A percentile compares a stretch with the other conserved stretches of the same genome.
Evolutionary conservation across 108 stramenopile species (phyloP).

Genomic region (Skeletonema tropicum): DNA sequence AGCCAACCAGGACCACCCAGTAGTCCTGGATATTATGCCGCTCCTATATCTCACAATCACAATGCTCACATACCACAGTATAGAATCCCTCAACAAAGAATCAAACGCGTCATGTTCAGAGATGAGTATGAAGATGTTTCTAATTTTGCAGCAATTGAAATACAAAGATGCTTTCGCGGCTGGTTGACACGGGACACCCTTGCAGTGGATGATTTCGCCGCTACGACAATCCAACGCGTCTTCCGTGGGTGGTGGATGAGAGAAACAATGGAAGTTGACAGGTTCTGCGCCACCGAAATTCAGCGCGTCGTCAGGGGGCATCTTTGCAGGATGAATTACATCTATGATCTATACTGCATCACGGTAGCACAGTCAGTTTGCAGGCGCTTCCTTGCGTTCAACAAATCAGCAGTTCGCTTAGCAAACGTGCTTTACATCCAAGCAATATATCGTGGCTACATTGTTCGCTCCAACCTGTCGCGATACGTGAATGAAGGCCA

Average conservation of each 20-base stretch:
- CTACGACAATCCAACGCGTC: constrained; percentile 67
- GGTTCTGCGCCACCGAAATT: constrained; percentile 72
- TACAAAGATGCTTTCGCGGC: constrained; percentile 52
- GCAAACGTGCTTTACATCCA: constrained; percentile 65
- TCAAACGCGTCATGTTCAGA: constrained; percentile 39
- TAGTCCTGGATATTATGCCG: not conserved
- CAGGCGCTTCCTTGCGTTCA: constrained; percentile 52
- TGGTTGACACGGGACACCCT: constrained; percentile 41
- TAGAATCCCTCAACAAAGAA: not conserved
- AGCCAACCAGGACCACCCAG: not conserved
- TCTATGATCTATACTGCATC: constrained; percentile 54
- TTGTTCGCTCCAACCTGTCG: constrained; percentile 42
- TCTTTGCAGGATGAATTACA: constrained; percentile 41
- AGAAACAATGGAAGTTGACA: constrained; percentile 71
- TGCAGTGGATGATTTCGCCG: constrained; percentile 60
- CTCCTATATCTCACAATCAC: not conserved
- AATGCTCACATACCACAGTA: not conserved
- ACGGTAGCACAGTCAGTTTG: constrained; percentile 59
- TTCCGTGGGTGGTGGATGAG: constrained; percentile 88
- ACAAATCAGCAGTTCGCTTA: constrained; percentile 47
- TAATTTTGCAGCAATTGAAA: constrained; percentile 37
- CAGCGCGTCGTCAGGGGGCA: constrained; percentile 59
- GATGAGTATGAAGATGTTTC: constrained; percentile 28
- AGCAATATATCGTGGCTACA: constrained; percentile 56
- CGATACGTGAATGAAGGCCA: constrained; percentile 39